Evolutionary conservation across 2,329 filamentous ascomycete genomes (phyloP), one percentile per base, ranked within the genome.

Genomic region (Colletotrichum siamense): DNA sequence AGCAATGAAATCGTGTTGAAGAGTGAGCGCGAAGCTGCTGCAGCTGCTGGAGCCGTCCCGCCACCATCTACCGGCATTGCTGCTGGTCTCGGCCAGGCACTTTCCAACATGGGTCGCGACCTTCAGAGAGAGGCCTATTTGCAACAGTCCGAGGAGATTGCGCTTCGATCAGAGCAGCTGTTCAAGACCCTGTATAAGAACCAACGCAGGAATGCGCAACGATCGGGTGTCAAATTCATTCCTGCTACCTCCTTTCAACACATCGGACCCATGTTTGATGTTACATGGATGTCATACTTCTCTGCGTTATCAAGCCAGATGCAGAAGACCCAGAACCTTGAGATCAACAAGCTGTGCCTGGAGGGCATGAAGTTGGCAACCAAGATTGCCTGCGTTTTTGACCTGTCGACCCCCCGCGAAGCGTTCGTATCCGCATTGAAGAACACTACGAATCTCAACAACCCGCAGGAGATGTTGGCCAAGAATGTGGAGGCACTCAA

Each of bases 241-340:
- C 95, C 95, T 2, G 97, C 97, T 5, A 97, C 95, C 2, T 99
- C 96, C 0, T 96, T 95, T 83, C 96, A 95, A 80, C 97, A 99
- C 83, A 95, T 98, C 66, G 97, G 97, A 0, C 96, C 97, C 1
- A 99, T 99, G 97, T 99, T 99, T 82, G 96, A 98, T 81, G 96
- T 98, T 28, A 98, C 96, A 0, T 99, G 97, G 97, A 99, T 99
- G 96, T 98, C 96, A 12, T 98, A 98, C 84, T 94, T 99, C 81
- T 99, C 96, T 7, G 96, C 96, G 0, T 90, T 99, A 30, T 98
- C 96, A 2, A 96, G 95, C 67, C 95, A 98, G 79, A 96, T 97
- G 83, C 97, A 99, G 80, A 96, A 98, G 82, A 94, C 95, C 0
- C 95, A 98, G 79, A 98, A 98, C 81, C 89, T 98, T 6, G 96